phyloP scores from a whole-genome alignment of 345 rosid genomes.

The Hibiscus syriacus region DNA sequence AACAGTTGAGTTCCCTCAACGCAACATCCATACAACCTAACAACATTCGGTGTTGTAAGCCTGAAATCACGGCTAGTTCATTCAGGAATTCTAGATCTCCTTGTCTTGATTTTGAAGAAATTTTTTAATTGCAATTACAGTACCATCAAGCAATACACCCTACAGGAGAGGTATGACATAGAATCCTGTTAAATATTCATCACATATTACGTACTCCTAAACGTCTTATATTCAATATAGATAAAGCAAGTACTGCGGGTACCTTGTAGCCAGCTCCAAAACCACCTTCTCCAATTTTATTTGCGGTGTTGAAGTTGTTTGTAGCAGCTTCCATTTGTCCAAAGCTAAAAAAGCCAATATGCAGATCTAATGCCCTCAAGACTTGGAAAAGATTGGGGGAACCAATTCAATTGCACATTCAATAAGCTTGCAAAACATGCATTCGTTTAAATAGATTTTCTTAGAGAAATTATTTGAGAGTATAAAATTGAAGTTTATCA shows the following conservation, averaged over 20 bases:
- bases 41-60: conserved; percentile 53
- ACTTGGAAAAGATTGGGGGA: too few species aligned
- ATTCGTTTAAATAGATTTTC: background rate
- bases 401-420: background rate
- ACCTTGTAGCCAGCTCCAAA: too few species aligned
- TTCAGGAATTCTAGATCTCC: conserved; percentile 60
- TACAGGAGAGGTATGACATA: conserved; percentile 10
- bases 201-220: background rate
- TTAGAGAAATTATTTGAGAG: background rate
- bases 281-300: too few species aligned
- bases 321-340: too few species aligned
- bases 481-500: background rate
- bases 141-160: conserved; percentile 50
- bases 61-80: conserved; percentile 58
- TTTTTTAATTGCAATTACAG: too few species aligned
- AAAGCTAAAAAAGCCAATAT: too few species aligned
- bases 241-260: too few species aligned
- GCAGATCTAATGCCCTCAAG: too few species aligned
- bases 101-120: conserved; percentile 59
- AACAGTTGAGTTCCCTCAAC: too few species aligned
- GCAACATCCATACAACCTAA: conserved; percentile 59
- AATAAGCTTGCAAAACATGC: background rate
- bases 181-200: background rate
- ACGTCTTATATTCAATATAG: too few species aligned
- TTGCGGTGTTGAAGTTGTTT: too few species aligned